These are phyloP conservation scores for Chenopodium berlandieri DNA, from an alignment of 148 eudicot genomes.

Conservation along the genomic window DNA sequence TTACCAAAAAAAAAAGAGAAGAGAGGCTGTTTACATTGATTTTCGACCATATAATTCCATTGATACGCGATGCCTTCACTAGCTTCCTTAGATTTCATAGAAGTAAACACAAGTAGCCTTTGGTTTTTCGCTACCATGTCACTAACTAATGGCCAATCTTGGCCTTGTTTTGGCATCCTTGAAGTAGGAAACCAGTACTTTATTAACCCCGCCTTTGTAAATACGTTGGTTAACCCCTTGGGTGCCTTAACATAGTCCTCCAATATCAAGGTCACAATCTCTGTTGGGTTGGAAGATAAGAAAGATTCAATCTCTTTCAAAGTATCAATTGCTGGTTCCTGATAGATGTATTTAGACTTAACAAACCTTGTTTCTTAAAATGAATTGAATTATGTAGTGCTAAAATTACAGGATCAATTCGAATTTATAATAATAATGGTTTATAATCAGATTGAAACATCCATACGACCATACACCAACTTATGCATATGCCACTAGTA, in stretches of 20 bases:
- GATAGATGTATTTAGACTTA: neutral
- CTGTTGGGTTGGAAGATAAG: slow-evolving; percentile 58
- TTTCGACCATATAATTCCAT: slow-evolving; percentile 78
- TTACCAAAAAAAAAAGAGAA: neutral
- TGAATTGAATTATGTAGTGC: neutral
- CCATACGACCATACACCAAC: neutral
- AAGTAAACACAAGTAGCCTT: slow-evolving; percentile 73
- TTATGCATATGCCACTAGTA: neutral
- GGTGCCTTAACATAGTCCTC: slow-evolving; percentile 75
- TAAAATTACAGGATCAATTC: too few relatives aligned
- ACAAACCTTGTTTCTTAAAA: neutral
- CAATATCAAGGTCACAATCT: slow-evolving; percentile 69
- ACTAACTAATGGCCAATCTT: slow-evolving; percentile 74
- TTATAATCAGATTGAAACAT: neutral
- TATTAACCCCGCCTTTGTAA: slow-evolving; percentile 61
- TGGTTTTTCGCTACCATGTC: slow-evolving; percentile 72
- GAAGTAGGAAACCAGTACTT: slow-evolving; percentile 76
- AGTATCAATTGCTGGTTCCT: slow-evolving; percentile 64
- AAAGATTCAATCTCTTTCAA: slow-evolving; percentile 67
- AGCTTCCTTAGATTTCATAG: slow-evolving; percentile 47
- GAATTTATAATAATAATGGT: neutral
- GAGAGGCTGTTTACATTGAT: slow-evolving; percentile 42
- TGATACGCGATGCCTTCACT: slow-evolving; percentile 83
- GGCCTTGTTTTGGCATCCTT: slow-evolving; percentile 65
- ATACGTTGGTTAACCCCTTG: slow-evolving; percentile 69